These are phyloP conservation scores for Cystobasidium onofrii DNA, from an alignment of 768 basidiomycete species.

Conservation along the genomic window DNA sequence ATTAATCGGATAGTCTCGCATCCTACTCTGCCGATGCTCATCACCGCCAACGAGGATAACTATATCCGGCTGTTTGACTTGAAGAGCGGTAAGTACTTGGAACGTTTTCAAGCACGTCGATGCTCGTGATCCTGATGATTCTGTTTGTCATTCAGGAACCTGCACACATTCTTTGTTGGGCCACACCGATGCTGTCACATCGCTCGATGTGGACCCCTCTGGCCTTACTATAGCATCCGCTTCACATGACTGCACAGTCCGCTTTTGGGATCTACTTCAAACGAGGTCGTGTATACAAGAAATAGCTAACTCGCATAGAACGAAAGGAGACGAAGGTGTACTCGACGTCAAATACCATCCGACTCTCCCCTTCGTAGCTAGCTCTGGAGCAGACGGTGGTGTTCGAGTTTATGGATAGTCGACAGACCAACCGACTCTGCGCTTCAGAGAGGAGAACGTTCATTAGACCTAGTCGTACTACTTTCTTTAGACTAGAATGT, in stretches of 20 bases:
- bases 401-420: conserved; percentile 59
- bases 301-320: conserved; percentile 67
- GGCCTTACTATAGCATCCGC: conserved; percentile 81
- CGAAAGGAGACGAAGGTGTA: conserved; percentile 84
- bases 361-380: conserved; percentile 75
- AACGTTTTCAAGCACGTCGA: too few species aligned
- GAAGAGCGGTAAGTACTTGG: conserved; percentile 57
- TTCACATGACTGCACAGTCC: conserved; percentile 85
- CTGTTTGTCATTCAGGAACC: conserved; percentile 53
- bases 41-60: conserved; percentile 89
- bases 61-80: conserved; percentile 83
- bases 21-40: conserved; percentile 76
- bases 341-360: conserved; percentile 78
- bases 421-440: too few species aligned
- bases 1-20: conserved; percentile 81
- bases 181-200: conserved; percentile 85
- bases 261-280: conserved; percentile 83
- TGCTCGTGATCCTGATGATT: too few species aligned
- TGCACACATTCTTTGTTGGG: conserved; percentile 83
- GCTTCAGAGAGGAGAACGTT: too few species aligned
- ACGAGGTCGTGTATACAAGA: conserved; percentile 78
- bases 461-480: too few species aligned
- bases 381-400: conserved; percentile 90
- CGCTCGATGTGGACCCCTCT: conserved; percentile 75
- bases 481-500: too few species aligned